Evolutionary conservation across 179 eudicot species (phyloP).

Genomic region (Corrigiola litoralis): DNA sequence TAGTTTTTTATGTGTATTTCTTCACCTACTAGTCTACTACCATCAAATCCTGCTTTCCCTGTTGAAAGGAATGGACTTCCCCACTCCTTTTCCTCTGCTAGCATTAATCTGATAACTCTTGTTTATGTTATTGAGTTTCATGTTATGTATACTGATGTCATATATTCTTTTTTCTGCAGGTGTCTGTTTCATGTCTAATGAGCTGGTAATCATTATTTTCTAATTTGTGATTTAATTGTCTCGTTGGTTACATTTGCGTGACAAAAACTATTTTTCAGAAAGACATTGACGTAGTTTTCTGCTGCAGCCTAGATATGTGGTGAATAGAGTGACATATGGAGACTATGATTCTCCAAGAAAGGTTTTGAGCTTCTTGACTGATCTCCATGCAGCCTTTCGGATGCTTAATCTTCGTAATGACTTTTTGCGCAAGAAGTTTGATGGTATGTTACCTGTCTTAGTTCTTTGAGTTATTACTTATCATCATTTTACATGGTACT

Average conservation of each 20-base stretch:
- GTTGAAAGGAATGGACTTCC: neutral
- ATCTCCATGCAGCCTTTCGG: constrained; percentile 93
- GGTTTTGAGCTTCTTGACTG: constrained; percentile 82
- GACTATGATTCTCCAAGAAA: constrained; percentile 91
- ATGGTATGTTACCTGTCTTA: constrained; percentile 47
- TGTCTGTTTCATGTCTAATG: constrained; percentile 95
- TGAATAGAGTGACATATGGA: constrained; percentile 90
- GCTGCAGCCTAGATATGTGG: constrained; percentile 95
- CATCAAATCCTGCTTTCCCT: neutral
- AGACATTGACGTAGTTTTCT: constrained; percentile 1
- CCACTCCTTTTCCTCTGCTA: neutral
- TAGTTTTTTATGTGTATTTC: too few species aligned
- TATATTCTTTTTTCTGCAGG: constrained; percentile 51
- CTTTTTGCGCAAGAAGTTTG: constrained; percentile 92
- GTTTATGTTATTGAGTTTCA: neutral
- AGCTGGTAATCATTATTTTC: constrained; percentile 51
- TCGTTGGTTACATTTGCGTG: neutral
- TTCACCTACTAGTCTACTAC: neutral
- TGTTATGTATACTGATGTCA: constrained; percentile 23
- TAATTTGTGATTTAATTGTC: neutral
- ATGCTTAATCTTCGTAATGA: constrained; percentile 98
- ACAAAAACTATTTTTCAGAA: too few species aligned
- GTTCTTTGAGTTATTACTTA: too few species aligned
- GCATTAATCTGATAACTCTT: neutral
- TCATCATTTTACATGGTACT: too few species aligned